Evolutionary conservation across 192 early-diverging fungal genomes (phyloP).

Genomic region (Cetraspora pellucida): DNA sequence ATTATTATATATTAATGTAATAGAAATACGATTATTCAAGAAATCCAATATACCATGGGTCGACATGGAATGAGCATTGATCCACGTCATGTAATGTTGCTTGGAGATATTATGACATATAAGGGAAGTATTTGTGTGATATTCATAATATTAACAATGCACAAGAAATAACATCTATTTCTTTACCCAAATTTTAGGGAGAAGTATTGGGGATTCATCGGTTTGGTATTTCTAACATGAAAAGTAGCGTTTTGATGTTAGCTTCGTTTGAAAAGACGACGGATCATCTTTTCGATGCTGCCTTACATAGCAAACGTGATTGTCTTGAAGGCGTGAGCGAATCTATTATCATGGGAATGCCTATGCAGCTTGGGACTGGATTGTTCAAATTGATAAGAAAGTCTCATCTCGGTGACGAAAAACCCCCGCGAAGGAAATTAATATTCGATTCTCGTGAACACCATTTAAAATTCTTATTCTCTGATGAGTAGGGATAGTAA

Average conservation of each 20-base stretch:
- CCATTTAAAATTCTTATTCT: constrained; percentile 31
- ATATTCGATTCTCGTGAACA: constrained; percentile 63
- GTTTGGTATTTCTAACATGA: constrained; percentile 99
- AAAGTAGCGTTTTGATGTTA: constrained; percentile 98
- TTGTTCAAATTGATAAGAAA: constrained; percentile 89
- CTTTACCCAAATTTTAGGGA: constrained; percentile 57
- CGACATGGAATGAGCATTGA: constrained; percentile 94
- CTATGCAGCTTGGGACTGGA: constrained; percentile 96
- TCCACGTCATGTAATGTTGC: constrained; percentile 91
- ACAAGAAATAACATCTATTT: not conserved
- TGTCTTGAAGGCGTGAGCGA: constrained; percentile 95
- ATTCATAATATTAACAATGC: constrained; percentile 1
- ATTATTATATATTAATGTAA: no score
- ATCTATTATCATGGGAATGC: constrained; percentile 99
- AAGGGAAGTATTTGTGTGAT: constrained; percentile 59
- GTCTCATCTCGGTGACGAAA: constrained; percentile 55
- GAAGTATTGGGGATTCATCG: constrained; percentile 98
- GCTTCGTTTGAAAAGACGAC: constrained; percentile 99
- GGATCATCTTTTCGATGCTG: constrained; percentile 97
- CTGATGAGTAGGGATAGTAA: no score
- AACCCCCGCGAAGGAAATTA: constrained; percentile 57
- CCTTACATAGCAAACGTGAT: constrained; percentile 93
- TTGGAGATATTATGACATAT: constrained; percentile 97
- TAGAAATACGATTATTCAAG: constrained; percentile 83
- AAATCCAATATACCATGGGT: constrained; percentile 85